phyloP scores from a whole-genome alignment of 164 flowering plant species.

The Malania oleifera region DNA sequence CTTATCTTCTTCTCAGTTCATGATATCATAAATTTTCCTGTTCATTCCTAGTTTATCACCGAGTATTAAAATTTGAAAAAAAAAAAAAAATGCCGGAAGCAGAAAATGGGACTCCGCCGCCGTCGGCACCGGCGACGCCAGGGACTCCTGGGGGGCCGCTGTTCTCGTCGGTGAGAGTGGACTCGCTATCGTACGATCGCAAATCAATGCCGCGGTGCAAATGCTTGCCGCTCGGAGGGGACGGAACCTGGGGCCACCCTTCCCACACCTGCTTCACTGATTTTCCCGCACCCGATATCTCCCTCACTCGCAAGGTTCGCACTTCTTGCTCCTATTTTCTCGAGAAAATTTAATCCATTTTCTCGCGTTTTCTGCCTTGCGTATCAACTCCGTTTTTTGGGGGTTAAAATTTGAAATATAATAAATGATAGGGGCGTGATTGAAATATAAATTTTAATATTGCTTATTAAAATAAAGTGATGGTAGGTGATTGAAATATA shows the following conservation, averaged over 20 bases:
- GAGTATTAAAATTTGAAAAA: neutral
- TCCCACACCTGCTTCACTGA: slow-evolving; percentile 1
- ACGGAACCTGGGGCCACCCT: neutral
- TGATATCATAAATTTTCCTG: no score
- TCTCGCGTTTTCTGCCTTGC: no score
- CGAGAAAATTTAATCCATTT: no score
- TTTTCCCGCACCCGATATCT: slow-evolving; percentile 5
- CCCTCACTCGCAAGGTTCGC: slow-evolving; percentile 8
- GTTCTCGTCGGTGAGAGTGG: slow-evolving; percentile 3
- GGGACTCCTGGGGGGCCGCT: slow-evolving; percentile 9
- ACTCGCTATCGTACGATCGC: slow-evolving; percentile 4
- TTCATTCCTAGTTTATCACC: no score
- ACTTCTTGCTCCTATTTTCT: neutral
- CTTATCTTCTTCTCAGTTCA: no score
- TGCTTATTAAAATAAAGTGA: no score
- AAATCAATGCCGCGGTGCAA: slow-evolving; percentile 7
- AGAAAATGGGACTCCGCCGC: neutral
- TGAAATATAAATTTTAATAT: no score
- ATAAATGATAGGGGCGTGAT: no score
- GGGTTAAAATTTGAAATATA: no score
- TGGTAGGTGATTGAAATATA: no score
- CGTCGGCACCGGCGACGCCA: neutral
- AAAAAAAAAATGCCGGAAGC: neutral
- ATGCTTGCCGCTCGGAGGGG: neutral
- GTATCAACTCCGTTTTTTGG: no score